Evolutionary conservation across 1,284 basidiomycete genomes (phyloP).

Genomic region (Tilletia setariae): DNA sequence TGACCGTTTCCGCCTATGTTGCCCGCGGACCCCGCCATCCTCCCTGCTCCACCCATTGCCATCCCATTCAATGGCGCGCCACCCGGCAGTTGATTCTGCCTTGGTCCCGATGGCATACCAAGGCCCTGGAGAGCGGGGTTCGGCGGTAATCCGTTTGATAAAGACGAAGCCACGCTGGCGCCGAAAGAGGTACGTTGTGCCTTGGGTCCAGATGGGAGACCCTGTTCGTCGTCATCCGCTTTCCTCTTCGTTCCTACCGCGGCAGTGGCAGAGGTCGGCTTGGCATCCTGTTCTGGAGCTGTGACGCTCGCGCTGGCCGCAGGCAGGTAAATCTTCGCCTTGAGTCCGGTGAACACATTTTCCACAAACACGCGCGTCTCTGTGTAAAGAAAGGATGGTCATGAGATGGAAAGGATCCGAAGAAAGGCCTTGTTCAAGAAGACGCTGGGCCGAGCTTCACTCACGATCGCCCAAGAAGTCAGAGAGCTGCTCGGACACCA

Average conservation of each 20-base stretch:
- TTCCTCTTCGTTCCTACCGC: slow-evolving; percentile 29
- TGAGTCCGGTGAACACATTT: slow-evolving; percentile 73
- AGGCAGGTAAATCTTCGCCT: slow-evolving; percentile 16
- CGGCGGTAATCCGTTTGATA: neutral
- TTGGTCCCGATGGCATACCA: neutral
- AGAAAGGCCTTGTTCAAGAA: too few relatives aligned
- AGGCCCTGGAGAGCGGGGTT: slow-evolving; percentile 11
- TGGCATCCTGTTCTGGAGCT: slow-evolving; percentile 18
- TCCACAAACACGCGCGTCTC: slow-evolving; percentile 76
- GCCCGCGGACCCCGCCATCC: slow-evolving; percentile 16
- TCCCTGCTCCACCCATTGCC: slow-evolving; percentile 15
- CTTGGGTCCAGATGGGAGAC: slow-evolving; percentile 17
- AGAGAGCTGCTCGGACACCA: slow-evolving; percentile 72
- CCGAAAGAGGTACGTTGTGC: neutral
- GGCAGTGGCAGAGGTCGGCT: slow-evolving; percentile 18
- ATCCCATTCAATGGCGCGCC: neutral
- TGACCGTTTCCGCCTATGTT: slow-evolving; percentile 16
- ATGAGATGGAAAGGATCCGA: slow-evolving; percentile 1
- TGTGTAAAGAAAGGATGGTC: slow-evolving; percentile 45
- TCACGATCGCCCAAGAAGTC: slow-evolving; percentile 87
- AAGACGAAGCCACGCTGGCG: neutral
- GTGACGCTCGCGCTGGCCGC: slow-evolving; percentile 11
- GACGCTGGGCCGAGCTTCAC: slow-evolving; percentile 30
- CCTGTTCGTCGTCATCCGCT: slow-evolving; percentile 31
- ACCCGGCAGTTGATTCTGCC: neutral